phyloP scores from a whole-genome alignment of 2,329 filamentous ascomycete genomes.

The Ceratocystis alfenasii region DNA sequence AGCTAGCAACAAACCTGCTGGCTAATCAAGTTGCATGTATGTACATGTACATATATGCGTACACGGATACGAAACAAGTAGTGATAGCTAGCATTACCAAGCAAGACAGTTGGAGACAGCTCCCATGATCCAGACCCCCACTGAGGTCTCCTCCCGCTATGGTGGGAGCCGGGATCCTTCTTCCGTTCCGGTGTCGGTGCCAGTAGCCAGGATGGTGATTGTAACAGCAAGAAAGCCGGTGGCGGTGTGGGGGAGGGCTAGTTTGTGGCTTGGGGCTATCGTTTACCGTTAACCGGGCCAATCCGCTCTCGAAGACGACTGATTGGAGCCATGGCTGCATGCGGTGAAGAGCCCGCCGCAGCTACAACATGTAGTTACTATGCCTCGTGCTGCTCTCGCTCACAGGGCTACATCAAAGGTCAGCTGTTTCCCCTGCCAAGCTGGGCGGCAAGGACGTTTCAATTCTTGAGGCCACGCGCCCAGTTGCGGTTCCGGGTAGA shows the following conservation, averaged over 20 bases:
- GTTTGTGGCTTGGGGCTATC: not conserved
- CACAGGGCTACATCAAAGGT: not conserved
- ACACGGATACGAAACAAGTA: not conserved
- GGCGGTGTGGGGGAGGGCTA: not conserved
- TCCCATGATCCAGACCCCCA: not conserved
- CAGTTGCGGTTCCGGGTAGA: not conserved
- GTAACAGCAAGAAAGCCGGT: not conserved
- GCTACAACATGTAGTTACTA: not conserved
- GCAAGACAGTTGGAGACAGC: not conserved
- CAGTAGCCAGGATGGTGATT: not conserved
- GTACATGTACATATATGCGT: not conserved
- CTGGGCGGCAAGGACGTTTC: not conserved
- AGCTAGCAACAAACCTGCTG: not conserved
- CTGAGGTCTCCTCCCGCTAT: not conserved
- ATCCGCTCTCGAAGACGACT: not conserved
- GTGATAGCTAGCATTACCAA: not conserved
- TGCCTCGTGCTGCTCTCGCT: not conserved
- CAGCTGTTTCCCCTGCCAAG: not conserved
- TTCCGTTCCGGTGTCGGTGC: constrained; percentile 12
- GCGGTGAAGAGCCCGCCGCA: not conserved
- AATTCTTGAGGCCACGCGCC: not conserved
- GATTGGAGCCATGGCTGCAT: not conserved
- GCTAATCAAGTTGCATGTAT: not conserved
- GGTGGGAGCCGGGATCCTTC: not conserved
- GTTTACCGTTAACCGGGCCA: not conserved